Evolutionary conservation across 23 red algal genomes (phyloP).

Genomic region (Cyanidioschyzon merolae): DNA sequence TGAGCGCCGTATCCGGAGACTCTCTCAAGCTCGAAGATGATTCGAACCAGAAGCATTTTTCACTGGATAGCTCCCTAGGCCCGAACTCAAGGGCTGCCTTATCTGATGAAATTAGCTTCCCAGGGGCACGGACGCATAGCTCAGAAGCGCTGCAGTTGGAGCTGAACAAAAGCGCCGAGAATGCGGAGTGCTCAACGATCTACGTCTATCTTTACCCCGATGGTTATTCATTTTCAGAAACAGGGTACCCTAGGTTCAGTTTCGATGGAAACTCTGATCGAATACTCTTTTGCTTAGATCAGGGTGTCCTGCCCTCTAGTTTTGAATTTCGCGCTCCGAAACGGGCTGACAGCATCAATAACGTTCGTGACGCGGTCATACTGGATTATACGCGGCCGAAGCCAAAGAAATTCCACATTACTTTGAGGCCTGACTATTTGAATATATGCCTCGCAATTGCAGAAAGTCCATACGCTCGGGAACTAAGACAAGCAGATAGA

Average conservation of each 20-base stretch:
- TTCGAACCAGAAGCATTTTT: too few relatives aligned
- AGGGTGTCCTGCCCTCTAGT: background rate
- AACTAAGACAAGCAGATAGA: background rate
- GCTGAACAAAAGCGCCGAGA: background rate
- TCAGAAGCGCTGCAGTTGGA: background rate
- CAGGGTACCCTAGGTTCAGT: background rate
- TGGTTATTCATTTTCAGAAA: background rate
- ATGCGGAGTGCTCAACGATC: background rate
- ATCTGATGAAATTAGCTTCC: background rate
- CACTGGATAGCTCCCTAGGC: too few relatives aligned
- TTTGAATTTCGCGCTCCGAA: background rate
- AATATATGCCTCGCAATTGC: background rate
- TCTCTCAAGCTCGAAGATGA: too few relatives aligned
- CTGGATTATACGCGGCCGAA: background rate
- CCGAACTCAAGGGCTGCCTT: background rate
- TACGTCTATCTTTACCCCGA: background rate
- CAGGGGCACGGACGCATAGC: too few relatives aligned
- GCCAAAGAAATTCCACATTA: background rate
- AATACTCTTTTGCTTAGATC: background rate
- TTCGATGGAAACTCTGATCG: background rate
- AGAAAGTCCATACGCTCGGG: background rate
- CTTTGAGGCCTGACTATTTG: background rate
- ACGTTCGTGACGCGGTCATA: background rate
- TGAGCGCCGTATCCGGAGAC: too few relatives aligned
- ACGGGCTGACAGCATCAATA: background rate